phyloP scores from a whole-genome alignment of 192 early-diverging fungal genomes.

The Coemansia sp. region DNA sequence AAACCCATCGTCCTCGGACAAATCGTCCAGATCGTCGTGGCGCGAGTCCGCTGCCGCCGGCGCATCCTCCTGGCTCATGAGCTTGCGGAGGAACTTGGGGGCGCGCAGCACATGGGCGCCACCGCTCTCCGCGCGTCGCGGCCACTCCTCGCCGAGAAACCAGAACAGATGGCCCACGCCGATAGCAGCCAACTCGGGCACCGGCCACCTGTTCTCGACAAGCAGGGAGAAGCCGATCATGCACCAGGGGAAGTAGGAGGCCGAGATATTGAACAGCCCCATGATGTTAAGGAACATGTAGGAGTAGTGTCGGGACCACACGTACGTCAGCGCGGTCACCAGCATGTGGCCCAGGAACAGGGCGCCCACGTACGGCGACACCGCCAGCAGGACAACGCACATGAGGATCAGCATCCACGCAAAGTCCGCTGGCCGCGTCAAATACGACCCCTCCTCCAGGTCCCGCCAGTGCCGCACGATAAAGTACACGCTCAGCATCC shows the following conservation, averaged over 20 bases:
- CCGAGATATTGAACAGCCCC: constrained; percentile 88
- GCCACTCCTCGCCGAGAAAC: constrained; percentile 95
- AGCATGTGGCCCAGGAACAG: constrained; percentile 84
- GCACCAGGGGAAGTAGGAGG: constrained; percentile 91
- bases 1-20: not conserved
- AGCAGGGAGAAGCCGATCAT: constrained; percentile 84
- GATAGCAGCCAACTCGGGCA: constrained; percentile 81
- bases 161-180: constrained; percentile 92
- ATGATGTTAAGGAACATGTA: constrained; percentile 84
- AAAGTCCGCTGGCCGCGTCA: constrained; percentile 89
- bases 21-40: not conserved
- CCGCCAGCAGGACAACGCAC: constrained; percentile 56
- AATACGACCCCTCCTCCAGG: constrained; percentile 93
- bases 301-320: constrained; percentile 98
- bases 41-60: not conserved
- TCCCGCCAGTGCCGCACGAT: constrained; percentile 83
- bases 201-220: constrained; percentile 70
- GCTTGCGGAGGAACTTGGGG: constrained; percentile 30
- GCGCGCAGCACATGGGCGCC: constrained; percentile 26
- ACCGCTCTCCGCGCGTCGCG: constrained; percentile 62
- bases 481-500: constrained; percentile 92
- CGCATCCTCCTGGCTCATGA: constrained; percentile 27
- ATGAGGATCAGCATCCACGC: constrained; percentile 83
- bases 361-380: constrained; percentile 49
- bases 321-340: constrained; percentile 85